Evolutionary conservation across 2,329 filamentous ascomycete genomes (phyloP), one percentile per base, ranked within the genome.

Genomic region (Colletotrichum costaricense): DNA sequence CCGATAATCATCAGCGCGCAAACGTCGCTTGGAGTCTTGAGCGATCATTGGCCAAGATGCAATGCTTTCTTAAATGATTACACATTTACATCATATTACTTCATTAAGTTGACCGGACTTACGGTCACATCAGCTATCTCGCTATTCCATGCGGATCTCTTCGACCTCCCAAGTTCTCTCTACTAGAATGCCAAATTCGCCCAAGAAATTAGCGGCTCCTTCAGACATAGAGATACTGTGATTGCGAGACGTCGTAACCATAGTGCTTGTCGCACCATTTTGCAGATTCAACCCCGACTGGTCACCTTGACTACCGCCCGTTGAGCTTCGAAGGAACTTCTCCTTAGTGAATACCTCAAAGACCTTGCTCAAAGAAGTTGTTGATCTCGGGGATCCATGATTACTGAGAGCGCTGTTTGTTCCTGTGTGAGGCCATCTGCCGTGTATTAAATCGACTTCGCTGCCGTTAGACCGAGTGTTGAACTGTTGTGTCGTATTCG

Each of bases 101-200:
- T 42, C 38, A 42, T 42, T 42, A 42, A 42, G 3, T 19, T 42
- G 38, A 5, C 14, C 16, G 5, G 5, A 42, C 5, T 16, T 42
- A 16, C 38, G 38, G 38, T 42, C 38, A 42, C 38, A 42, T 42
- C 38, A 14, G 38, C 38, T 16, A 38, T 42, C 38, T 6, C 38
- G 14, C 28, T 52, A 67, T 52, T 42, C 33, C 65, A 67, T 60
- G 8, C 55, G 65, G 38, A 67, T 67, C 35, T 67, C 65, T 16
- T 67, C 52, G 14, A 67, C 65, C 30, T 46, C 65, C 65, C 65
- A 67, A 19, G 65, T 67, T 38, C 38, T 67, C 56, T 67, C 65
- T 5, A 67, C 65, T 4, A 49, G 26, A 7, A 67, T 67, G 24
- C 65, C 65, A 59, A 67, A 67, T n/a, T 67, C 65, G 8, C 65